Conservation (phyloP, 495 filamentous ascomycete genomes). For the Trichoderma orchidacearum region DNA sequence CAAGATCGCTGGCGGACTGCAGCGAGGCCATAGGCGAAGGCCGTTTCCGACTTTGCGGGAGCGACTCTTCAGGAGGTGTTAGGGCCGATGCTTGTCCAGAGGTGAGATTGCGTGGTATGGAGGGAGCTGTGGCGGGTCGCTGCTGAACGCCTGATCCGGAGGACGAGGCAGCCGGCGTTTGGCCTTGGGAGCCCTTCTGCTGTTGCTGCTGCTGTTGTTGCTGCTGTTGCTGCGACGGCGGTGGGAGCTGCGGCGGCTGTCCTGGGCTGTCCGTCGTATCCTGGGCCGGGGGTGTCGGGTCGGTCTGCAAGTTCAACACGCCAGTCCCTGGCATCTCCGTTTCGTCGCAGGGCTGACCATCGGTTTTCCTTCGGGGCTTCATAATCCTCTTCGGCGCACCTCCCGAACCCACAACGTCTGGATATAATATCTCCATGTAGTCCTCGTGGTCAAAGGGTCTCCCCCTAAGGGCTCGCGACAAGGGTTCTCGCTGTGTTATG, state of each 20-base stretch:
- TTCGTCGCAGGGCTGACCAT: constrained; percentile 14
- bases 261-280: background rate
- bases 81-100: constrained; percentile 24
- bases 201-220: constrained; percentile 2
- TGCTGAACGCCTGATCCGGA: background rate
- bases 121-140: background rate
- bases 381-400: constrained; percentile 36
- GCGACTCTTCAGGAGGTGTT: constrained; percentile 32
- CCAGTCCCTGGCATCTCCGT: constrained; percentile 15
- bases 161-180: constrained; percentile 9
- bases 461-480: constrained; percentile 30
- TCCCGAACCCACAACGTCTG: constrained; percentile 34
- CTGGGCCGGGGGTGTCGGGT: constrained; percentile 8
- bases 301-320: constrained; percentile 18
- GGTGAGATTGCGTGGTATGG: background rate
- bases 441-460: constrained; percentile 37
- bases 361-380: constrained; percentile 26
- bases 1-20: background rate
- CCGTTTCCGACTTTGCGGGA: background rate
- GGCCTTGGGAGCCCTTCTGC: background rate
- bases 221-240: constrained; percentile 3
- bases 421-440: constrained; percentile 35
- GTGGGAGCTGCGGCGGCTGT: background rate
- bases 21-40: background rate
- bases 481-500: constrained; percentile 29